These are phyloP conservation scores for Discostella pseudostelligera DNA, from an alignment of 108 stramenopile species.

Conservation along the genomic window DNA sequence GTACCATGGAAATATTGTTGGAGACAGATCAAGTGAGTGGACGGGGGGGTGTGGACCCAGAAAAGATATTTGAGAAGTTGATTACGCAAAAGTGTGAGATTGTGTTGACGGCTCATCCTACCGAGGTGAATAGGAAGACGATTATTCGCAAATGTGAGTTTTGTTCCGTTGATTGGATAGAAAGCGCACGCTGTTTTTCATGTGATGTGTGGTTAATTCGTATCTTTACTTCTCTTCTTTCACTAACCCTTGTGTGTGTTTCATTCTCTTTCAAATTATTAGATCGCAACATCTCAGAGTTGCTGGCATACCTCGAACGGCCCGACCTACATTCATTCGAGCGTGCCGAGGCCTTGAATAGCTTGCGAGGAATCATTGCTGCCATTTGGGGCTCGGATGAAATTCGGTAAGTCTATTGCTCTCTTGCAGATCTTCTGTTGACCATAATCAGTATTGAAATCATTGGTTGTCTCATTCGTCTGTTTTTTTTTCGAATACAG, in stretches of 20 bases:
- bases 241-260: no score
- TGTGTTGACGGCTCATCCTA: conserved; percentile 97
- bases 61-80: conserved; percentile 85
- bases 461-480: no score
- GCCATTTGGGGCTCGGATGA: conserved; percentile 88
- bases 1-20: conserved; percentile 68
- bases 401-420: no score
- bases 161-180: conserved; percentile 1
- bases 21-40: conserved; percentile 43
- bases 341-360: conserved; percentile 53
- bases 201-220: no score
- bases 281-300: conserved; percentile 65
- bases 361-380: conserved; percentile 71
- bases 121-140: conserved; percentile 87
- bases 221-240: no score
- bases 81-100: conserved; percentile 89
- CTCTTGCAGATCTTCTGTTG: no score
- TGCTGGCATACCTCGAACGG: conserved; percentile 63
- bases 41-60: conserved; percentile 3
- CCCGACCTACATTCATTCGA: conserved; percentile 76
- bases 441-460: no score
- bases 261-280: conserved; percentile 38
- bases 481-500: conserved; percentile 37
- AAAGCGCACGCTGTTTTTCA: no score
- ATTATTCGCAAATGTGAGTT: conserved; percentile 53